Evolutionary conservation across 1,284 basidiomycete genomes (phyloP).

Genomic region (Takashimella tepidaria): DNA sequence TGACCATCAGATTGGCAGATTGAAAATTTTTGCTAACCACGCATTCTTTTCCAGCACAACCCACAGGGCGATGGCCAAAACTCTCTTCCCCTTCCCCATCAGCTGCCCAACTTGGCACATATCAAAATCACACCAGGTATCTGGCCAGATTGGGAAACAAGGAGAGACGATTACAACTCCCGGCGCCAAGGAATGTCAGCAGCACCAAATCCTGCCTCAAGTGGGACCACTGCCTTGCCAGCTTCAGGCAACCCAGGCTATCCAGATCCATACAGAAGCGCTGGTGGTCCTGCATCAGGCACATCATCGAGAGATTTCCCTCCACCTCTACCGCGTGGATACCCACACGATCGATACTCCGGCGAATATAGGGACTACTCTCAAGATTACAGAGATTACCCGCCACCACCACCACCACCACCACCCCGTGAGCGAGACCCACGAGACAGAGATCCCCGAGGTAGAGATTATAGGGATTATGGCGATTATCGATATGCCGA

Average conservation of each 20-base stretch:
- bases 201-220: conserved; percentile 3
- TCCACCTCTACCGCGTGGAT: background rate
- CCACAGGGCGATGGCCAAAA: conserved; percentile 40
- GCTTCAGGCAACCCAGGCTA: conserved; percentile 9
- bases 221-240: conserved; percentile 15
- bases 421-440: background rate
- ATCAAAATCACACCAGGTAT: conserved; percentile 38
- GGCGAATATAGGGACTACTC: background rate
- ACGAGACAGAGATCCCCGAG: background rate
- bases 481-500: background rate
- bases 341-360: background rate
- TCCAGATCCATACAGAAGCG: background rate
- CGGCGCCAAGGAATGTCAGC: conserved; percentile 10
- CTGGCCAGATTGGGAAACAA: conserved; percentile 45
- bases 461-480: background rate
- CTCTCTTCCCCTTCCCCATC: conserved; percentile 39
- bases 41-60: conserved; percentile 24
- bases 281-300: background rate
- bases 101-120: conserved; percentile 36
- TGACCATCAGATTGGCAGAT: background rate
- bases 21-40: background rate
- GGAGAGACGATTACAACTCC: conserved; percentile 28
- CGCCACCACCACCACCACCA: background rate
- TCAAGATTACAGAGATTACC: background rate
- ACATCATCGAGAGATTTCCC: background rate